Conservation (phyloP, 768 basidiomycete species). For the Filobasidium wieringae region DNA sequence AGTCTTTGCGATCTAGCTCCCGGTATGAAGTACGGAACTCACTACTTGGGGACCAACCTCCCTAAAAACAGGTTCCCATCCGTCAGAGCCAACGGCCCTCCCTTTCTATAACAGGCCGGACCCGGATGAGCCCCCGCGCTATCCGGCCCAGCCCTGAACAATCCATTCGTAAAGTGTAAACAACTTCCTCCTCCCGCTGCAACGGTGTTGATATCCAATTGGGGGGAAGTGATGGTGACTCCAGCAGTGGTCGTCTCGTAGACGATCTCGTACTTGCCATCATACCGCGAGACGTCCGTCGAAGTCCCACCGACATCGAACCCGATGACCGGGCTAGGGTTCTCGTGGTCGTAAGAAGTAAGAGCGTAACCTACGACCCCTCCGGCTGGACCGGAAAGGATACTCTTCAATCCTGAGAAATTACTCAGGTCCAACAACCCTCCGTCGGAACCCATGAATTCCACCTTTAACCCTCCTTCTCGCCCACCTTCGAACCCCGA, state of each 20-base stretch:
- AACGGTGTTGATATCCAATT: slow-evolving; percentile 75
- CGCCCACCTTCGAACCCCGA: slow-evolving; percentile 63
- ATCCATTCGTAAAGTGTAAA: slow-evolving; percentile 73
- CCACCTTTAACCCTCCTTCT: slow-evolving; percentile 52
- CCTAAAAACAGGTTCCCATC: slow-evolving; percentile 87
- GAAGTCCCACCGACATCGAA: slow-evolving; percentile 61
- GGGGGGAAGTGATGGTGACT: slow-evolving; percentile 80
- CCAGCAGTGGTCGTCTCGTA: slow-evolving; percentile 95
- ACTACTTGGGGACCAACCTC: slow-evolving; percentile 66
- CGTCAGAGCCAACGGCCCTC: slow-evolving; percentile 79
- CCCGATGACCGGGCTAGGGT: slow-evolving; percentile 71
- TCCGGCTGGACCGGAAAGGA: slow-evolving; percentile 76
- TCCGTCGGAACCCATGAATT: slow-evolving; percentile 90
- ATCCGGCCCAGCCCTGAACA: slow-evolving; percentile 83
- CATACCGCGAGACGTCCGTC: slow-evolving; percentile 87
- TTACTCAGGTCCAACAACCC: slow-evolving; percentile 42
- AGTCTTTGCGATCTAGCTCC: not conserved
- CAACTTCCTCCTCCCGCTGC: slow-evolving; percentile 91
- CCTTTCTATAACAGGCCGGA: slow-evolving; percentile 64
- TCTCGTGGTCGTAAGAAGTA: slow-evolving; percentile 74
- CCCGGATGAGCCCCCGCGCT: slow-evolving; percentile 91
- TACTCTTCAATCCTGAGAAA: slow-evolving; percentile 87
- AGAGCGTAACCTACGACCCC: slow-evolving; percentile 91
- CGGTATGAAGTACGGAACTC: not conserved
- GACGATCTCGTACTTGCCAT: slow-evolving; percentile 79